Base-by-base conservation (phyloP, 257 asterid genomes). In the Dorcoceras hygrometricum region DNA sequence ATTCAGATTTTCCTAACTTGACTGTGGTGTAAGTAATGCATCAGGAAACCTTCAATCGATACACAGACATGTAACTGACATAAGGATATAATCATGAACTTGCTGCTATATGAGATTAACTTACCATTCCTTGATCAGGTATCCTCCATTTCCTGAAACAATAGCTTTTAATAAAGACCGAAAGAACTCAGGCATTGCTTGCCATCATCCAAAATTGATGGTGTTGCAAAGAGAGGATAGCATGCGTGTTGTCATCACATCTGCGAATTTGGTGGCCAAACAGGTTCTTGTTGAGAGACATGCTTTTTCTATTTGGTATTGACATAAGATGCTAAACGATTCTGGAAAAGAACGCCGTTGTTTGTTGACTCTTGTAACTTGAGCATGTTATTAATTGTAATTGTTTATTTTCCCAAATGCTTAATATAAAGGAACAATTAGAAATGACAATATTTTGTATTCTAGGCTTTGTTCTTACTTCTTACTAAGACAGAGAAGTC, bases 121-220 rank as follows among this genome's bases (percentile, higher is more conserved):
- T 32, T 23, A 34, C 59, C 48, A 61, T 67, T 62, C 39, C 57
- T 9, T 79, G 62, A 81, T 78, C 71, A 91, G 97, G 87, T 81
- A 86, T 70, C 96, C 97, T 71, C 91, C 78, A 67, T 91, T 91
- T 74, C 96, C 97, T 64, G 97, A 86, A 79, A 88, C 53, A 71
- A 91, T 91, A 84, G 96, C 96, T 79, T 91, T 91, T 79, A 93
- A 87, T 66, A 81, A 83, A 72, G 97, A 84, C 76, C 82, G 82
- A 57, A 91, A 76, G 83, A 88, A 76, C 78, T 82, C 80, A 36
- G 97, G 96, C 69, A 86, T 91, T 25, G 97, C 87, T 72, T 91
- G 97, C 72, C 97, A 91, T 82, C 97, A 91, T 71, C 96, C 97
- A 24, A 91, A 91, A 77, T 75, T 88, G 76, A 69, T 91, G 77